Evolutionary conservation across 2,329 filamentous ascomycete species (phyloP), one percentile per base, ranked within the genome.

Genomic region (Fusarium sp.): DNA sequence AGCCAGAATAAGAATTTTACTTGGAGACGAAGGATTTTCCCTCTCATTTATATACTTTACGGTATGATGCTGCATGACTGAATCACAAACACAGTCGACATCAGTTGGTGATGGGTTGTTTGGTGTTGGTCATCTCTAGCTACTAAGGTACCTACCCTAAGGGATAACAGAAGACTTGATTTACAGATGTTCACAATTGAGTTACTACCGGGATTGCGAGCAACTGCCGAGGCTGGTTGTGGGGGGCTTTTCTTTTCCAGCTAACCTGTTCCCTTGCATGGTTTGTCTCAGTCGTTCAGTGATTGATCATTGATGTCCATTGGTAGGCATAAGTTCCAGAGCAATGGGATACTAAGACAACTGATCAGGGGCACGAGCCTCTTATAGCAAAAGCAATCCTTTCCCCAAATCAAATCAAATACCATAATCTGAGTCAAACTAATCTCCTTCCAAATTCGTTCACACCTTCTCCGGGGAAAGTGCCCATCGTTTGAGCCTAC

Each of bases 41-140:
- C 4, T 16, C 12, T 42, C 14, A 6, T 29, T 63, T 58, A 63
- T 59, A 43, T 53, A 64, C 16, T 43, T 34, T 3, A 43, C 9
- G 5, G 12, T 11, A 34, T 15, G 22, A 47, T 9, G n/a, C 6
- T 22, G 12, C 14, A 22, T 27, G 27, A 20, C 22, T 18, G 47
- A 65, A 63, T 68, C 66, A 68, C 53, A 4, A 20, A 27, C 24
- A 25, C 7, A 27, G 11, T n/a, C 3, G 14, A 29, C 9, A 45
- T 34, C 7, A 25, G 63, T 50, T 66, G 30, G 63, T 62, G 55
- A 66, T 62, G n/a, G 18, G 61, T n/a, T 66, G 55, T 18, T 25
- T 55, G 43, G 30, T 66, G 49, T 66, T 61, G 43, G 24, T 15
- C 14, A 10, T 10, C 18, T 22, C 14, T 50, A 66, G 47, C 27